Percentiles rank a stretch among this genome's conserved stretches.
These are phyloP conservation scores for Phaeosphaeriaceae sp. DNA, from an alignment of 2,329 filamentous ascomycete species.

Conservation along the genomic window DNA sequence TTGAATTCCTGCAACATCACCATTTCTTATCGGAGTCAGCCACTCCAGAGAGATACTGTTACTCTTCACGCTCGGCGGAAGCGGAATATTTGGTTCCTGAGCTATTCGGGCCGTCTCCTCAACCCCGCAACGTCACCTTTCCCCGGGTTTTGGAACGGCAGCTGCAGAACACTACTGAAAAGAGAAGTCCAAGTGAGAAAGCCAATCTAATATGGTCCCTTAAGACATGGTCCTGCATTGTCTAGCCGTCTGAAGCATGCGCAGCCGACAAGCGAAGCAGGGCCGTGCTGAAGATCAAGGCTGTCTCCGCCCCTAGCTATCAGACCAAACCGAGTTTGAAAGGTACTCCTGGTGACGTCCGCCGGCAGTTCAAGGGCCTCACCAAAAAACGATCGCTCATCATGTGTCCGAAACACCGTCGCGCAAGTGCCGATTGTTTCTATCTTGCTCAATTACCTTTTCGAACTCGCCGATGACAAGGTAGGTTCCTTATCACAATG, in stretches of 20 bases:
- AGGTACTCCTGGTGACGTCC: background rate
- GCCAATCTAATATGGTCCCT: background rate
- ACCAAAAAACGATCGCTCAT: background rate
- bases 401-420: background rate
- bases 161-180: background rate
- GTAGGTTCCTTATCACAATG: background rate
- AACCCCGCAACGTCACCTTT: background rate
- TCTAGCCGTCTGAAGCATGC: background rate
- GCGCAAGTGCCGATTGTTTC: background rate
- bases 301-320: background rate
- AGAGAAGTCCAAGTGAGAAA: no score
- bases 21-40: no score
- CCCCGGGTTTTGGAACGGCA: background rate
- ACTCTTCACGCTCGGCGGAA: no score
- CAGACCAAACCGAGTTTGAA: background rate
- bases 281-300: background rate
- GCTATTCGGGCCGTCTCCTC: background rate
- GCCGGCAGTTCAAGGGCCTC: background rate
- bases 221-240: background rate
- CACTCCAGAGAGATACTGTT: no score
- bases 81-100: background rate
- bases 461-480: background rate
- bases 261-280: background rate
- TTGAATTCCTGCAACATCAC: no score
- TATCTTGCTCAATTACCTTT: background rate